Evolutionary conservation across 306 rosid genomes (phyloP).

Genomic region (Begonia loranthoides): DNA sequence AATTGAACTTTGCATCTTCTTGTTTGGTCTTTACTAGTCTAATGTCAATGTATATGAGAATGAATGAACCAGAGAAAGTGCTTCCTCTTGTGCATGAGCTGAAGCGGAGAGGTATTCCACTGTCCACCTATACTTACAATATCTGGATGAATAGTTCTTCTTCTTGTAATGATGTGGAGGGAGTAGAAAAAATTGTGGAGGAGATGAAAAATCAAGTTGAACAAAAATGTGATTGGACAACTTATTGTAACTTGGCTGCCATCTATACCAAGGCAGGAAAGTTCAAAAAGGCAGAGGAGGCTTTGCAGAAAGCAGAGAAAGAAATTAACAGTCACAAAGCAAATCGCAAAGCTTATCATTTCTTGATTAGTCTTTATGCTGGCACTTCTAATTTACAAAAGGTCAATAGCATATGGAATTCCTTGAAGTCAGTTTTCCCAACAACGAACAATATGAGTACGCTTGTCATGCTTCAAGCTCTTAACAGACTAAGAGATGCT

Average conservation of each 20-base stretch:
- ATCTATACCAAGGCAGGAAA: constrained; percentile 50
- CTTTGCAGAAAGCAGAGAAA: constrained; percentile 40
- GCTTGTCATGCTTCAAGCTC: constrained; percentile 55
- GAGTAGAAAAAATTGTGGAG: constrained; percentile 34
- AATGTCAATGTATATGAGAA: constrained; percentile 53
- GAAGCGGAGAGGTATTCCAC: constrained; percentile 43
- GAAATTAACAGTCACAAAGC: constrained; percentile 17
- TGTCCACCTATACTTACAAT: constrained; percentile 25
- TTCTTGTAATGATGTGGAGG: constrained; percentile 28
- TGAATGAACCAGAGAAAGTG: constrained; percentile 45
- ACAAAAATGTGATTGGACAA: constrained; percentile 35
- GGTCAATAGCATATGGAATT: constrained; percentile 55
- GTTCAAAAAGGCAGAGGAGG: constrained; percentile 45
- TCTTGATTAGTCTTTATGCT: constrained; percentile 51
- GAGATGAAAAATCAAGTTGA: constrained; percentile 39
- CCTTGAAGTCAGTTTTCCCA: constrained; percentile 30
- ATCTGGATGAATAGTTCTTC: constrained; percentile 72
- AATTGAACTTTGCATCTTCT: constrained; percentile 22
- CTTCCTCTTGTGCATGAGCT: constrained; percentile 27
- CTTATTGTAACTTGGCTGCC: constrained; percentile 58
- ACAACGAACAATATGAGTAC: constrained; percentile 43
- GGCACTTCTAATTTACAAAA: constrained; percentile 40
- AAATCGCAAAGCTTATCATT: constrained; percentile 46
- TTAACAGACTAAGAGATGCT: constrained; percentile 44
- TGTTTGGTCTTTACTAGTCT: constrained; percentile 39